Conservation (phyloP, 306 rosid genomes). For the Hippophae tibetana region DNA sequence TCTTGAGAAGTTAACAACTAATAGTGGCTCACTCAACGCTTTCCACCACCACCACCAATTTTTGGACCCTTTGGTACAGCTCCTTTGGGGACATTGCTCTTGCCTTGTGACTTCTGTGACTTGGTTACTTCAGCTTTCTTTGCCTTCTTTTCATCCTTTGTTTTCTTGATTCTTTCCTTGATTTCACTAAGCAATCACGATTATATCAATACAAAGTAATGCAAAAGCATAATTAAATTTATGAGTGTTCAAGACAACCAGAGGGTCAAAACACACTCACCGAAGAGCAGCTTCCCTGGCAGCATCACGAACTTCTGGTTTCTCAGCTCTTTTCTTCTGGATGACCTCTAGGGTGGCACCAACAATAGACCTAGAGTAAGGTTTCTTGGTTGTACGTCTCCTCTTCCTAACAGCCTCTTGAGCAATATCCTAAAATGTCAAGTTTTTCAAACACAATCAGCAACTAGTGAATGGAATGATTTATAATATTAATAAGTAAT, state of each 20-base stretch:
- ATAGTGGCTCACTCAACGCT: constrained; percentile 48
- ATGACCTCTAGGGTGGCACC: constrained; percentile 66
- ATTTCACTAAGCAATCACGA: constrained; percentile 46
- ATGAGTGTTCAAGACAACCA: background rate
- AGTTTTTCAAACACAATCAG: background rate
- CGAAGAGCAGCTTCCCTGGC: constrained; percentile 82
- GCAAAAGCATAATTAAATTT: background rate
- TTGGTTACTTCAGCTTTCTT: constrained; percentile 76
- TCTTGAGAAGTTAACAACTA: constrained; percentile 9
- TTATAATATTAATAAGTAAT: no score
- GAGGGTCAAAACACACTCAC: constrained; percentile 14
- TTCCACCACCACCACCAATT: constrained; percentile 84
- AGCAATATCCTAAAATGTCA: constrained; percentile 42
- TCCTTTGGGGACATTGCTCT: constrained; percentile 51
- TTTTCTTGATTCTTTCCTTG: constrained; percentile 77
- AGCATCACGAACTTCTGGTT: constrained; percentile 70
- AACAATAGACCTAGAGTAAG: constrained; percentile 62
- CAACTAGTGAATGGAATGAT: background rate
- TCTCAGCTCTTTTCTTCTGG: constrained; percentile 60
- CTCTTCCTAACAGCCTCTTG: constrained; percentile 73
- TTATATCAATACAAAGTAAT: background rate
- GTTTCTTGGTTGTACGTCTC: constrained; percentile 61
- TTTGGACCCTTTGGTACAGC: constrained; percentile 68
- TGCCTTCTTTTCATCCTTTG: constrained; percentile 87
- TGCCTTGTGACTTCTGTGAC: constrained; percentile 47